Evolutionary conservation across 169 alveolate genomes (phyloP), one percentile per base, ranked within the genome.

Genomic region (Cryptosporidium xiaoi): DNA sequence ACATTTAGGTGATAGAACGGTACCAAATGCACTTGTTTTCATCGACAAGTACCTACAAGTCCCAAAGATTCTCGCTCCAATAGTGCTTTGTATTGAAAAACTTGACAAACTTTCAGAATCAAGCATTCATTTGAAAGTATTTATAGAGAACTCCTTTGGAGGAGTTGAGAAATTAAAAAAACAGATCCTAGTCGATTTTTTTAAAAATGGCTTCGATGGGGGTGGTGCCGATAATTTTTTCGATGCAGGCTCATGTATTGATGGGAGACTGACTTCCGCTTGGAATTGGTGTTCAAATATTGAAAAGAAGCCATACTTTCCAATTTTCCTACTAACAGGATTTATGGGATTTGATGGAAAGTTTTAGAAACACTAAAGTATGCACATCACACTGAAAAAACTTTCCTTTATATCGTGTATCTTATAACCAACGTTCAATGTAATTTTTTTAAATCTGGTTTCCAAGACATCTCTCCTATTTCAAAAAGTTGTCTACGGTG

Each of bases 231-330:
- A 96, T 92, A 96, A 96, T 90, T 96, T 95, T 91, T 94, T 95
- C 83, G 98, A 96, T 60, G 98, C 98, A 3, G 98, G 98, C 44
- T 93, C 97, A 58, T 96, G 98, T 90, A 95, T 96, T n/a, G 98
- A 96, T 65, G 98, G 98, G 3, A 93, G 98, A 53, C 92, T 96
- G 48, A 96, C 98, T 3, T 94, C 97, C 2, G 98, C 98, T 8
- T 96, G 98, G 97, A 95, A 95, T 87, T 95, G 98, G 98, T 96
- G 98, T 77, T 93, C 95, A 46, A 92, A 91, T 91, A 93, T 95
- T 56, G 98, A 96, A 83, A 94, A 94, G 92, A 96, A 96, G 90
- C 87, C 89, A 20, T 96, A 93, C 93, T 96, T 95, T 82, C 97
- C 97, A 20, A 90, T 95, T 36, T 95, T 96, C 91, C 90, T 96